Evolutionary conservation across 192 early-diverging fungal genomes (phyloP).

Genomic region (Diversispora epigaea): DNA sequence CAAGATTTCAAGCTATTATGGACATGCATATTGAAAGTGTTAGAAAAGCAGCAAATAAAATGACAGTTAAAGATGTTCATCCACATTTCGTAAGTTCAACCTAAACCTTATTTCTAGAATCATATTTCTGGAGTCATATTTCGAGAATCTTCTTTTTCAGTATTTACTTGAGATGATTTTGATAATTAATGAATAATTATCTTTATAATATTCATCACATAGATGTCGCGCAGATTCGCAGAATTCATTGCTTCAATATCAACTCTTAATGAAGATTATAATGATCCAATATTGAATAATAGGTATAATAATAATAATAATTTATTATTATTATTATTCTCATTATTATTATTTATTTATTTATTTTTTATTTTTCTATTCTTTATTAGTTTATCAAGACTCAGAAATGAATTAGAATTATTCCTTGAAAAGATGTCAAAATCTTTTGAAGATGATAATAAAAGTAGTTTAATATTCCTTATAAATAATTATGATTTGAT

Average conservation of each 20-base stretch:
- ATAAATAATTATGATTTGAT: conserved; percentile 97
- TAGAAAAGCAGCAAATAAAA: conserved; percentile 67
- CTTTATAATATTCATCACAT: background rate
- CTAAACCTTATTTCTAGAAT: too few species aligned
- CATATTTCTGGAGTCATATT: too few species aligned
- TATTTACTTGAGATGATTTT: too few species aligned
- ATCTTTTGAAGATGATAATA: conserved; percentile 70
- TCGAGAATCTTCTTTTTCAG: too few species aligned
- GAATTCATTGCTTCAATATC: conserved; percentile 92
- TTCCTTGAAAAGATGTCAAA: conserved; percentile 74
- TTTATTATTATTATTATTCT: background rate
- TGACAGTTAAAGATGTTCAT: conserved; percentile 71
- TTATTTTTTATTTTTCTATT: conserved; percentile 1
- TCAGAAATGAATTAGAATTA: conserved; percentile 74
- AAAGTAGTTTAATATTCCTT: conserved; percentile 73
- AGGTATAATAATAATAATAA: conserved; percentile 50
- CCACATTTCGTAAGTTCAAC: conserved; percentile 72
- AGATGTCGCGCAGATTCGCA: conserved; percentile 86
- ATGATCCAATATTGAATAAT: conserved; percentile 77
- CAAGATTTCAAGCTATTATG: conserved; percentile 78
- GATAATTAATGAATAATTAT: too few species aligned
- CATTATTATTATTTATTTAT: background rate
- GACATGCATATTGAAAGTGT: conserved; percentile 91
- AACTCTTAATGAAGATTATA: conserved; percentile 82
- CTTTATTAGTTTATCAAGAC: conserved; percentile 56